A percentile compares a stretch with the other conserved stretches of the same genome.
Evolutionary conservation across 129 eudicot genomes (phyloP).

Genomic region (Flaveria trinervia): DNA sequence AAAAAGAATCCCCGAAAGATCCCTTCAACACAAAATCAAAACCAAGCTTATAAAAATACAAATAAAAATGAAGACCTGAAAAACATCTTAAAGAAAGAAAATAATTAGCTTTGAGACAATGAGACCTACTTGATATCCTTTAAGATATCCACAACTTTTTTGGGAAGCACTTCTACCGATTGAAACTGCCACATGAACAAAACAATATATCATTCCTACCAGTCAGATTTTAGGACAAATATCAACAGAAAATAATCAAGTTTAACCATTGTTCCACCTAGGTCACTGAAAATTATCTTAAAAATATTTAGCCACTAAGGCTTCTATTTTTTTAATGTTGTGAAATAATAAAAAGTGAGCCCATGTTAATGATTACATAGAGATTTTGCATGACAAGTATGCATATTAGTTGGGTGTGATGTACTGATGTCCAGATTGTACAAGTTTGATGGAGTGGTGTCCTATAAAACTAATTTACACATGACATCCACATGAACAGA

Average conservation of each 20-base stretch:
- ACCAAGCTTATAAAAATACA: slow-evolving; percentile 14
- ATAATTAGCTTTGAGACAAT: neutral
- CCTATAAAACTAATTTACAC: neutral
- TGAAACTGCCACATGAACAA: slow-evolving; percentile 55
- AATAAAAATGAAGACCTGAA: neutral
- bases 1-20: slow-evolving; percentile 57
- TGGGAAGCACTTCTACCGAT: slow-evolving; percentile 70
- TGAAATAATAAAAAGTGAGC: neutral
- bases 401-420: slow-evolving; percentile 5
- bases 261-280: neutral
- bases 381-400: neutral
- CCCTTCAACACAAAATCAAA: slow-evolving; percentile 49
- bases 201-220: slow-evolving; percentile 7
- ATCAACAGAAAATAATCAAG: neutral
- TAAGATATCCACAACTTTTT: slow-evolving; percentile 66
- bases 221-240: neutral
- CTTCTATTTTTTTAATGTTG: neutral
- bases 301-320: neutral
- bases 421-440: neutral
- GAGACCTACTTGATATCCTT: slow-evolving; percentile 57
- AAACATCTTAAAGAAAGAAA: neutral
- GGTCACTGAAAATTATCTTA: neutral
- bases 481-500: neutral
- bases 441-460: neutral
- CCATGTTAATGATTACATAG: neutral